Percentiles rank a stretch among this genome's conserved stretches.
These are phyloP conservation scores for Ophiostoma quercus DNA, from an alignment of 2,329 filamentous ascomycete species.

Conservation along the genomic window DNA sequence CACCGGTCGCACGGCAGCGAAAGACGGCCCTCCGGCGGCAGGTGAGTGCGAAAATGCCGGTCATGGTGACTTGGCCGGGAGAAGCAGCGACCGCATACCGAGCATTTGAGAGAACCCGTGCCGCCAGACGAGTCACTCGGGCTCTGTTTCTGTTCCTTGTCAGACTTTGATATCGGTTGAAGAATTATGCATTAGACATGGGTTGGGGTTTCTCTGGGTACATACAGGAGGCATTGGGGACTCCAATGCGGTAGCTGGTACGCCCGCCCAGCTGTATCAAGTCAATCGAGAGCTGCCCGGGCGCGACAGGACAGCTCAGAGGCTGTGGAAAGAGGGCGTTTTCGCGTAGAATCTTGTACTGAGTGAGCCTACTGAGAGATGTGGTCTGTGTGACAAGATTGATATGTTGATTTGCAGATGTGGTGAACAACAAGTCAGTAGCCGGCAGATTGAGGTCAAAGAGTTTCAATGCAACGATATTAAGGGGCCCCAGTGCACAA, in stretches of 20 bases:
- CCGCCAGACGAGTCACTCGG: not conserved
- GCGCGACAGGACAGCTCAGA: not conserved
- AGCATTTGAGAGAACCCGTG: conserved; percentile 23
- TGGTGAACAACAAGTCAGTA: not conserved
- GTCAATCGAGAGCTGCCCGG: not conserved
- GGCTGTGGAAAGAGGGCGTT: not conserved
- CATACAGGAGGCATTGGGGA: not conserved
- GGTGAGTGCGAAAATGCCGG: conserved; percentile 32
- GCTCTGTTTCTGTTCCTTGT: not conserved
- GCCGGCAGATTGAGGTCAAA: not conserved
- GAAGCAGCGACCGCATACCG: conserved; percentile 29
- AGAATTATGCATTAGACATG: not conserved
- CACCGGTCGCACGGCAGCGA: conserved; percentile 29
- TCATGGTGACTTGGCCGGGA: conserved; percentile 31
- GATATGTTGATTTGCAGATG: not conserved
- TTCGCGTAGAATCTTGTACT: not conserved
- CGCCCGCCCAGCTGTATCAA: not conserved
- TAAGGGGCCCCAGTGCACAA: not conserved
- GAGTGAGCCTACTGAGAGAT: not conserved
- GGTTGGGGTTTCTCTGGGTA: not conserved
- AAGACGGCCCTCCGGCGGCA: conserved; percentile 28
- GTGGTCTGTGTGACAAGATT: not conserved
- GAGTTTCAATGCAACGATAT: not conserved
- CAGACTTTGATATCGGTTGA: not conserved
- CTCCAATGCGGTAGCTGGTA: not conserved